Evolutionary conservation across 352 stramenopile species (phyloP).

Genomic region (Globisporangium polare): DNA sequence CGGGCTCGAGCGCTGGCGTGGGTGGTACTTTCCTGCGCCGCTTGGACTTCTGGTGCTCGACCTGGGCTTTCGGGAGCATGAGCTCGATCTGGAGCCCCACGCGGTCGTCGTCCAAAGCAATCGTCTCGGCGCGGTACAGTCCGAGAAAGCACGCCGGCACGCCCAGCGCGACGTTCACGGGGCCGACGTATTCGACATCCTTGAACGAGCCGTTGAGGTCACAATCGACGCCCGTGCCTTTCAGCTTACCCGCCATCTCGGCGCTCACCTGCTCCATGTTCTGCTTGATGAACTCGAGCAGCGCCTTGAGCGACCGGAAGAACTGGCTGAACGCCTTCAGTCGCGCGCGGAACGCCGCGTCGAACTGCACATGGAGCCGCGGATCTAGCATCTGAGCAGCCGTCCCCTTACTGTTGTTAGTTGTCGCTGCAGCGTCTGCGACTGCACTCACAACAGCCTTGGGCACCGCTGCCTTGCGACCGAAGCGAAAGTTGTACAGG

Average conservation of each 20-base stretch:
- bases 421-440: constrained; percentile 6
- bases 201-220: constrained; percentile 55
- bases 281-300: constrained; percentile 50
- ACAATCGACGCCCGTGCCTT: constrained; percentile 49
- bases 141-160: constrained; percentile 58
- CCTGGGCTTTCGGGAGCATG: constrained; percentile 30
- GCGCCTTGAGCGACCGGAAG: constrained; percentile 42
- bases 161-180: constrained; percentile 40
- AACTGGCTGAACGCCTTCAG: constrained; percentile 62
- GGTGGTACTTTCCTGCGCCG: not conserved
- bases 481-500: constrained; percentile 72
- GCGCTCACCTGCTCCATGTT: constrained; percentile 56
- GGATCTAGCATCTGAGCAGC: constrained; percentile 36
- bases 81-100: constrained; percentile 57
- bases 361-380: constrained; percentile 35
- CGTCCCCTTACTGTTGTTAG: not conserved
- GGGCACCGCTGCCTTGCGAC: constrained; percentile 43
- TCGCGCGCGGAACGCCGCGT: constrained; percentile 38
- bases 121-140: constrained; percentile 47
- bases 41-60: not conserved
- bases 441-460: constrained; percentile 29
- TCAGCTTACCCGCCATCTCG: constrained; percentile 41
- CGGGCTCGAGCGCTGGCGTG: constrained; percentile 21
- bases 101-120: constrained; percentile 29
- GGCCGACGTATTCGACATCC: constrained; percentile 51